Evolutionary conservation across 306 rosid genomes (phyloP), one percentile per base, ranked within the genome.

Genomic region (Prunus salicina): DNA sequence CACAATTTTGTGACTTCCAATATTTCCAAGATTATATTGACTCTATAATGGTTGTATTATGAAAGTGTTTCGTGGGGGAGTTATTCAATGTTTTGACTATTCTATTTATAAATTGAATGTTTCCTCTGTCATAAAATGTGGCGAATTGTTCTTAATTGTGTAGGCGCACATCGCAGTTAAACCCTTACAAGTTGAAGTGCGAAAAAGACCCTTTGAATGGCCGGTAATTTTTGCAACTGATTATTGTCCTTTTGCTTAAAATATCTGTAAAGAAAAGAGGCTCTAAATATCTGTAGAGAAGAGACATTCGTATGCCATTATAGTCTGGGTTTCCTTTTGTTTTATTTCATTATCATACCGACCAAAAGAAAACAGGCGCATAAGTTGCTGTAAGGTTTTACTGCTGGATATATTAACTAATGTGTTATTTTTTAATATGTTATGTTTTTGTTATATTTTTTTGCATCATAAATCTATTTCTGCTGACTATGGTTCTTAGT

Each of bases 171-270:
- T 87, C 88, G 69, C 98, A 52, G 43, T 74, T 87, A 63, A 72
- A 80, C 64, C 84, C 98, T 8, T 93, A 88, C 91, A 91, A 91
- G 82, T 87, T 93, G 89, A 93, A 91, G 96, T 93, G 98, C 83
- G 93, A 91, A 66, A 93, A 88, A 83, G 98, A 93, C 78, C 83
- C 87, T 75, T 82, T 93, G 78, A 93, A 91, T 76, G 73, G 86
- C 20, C 88, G 98, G 98, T 93, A 87, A 56, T 53, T 72, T 61
- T 80, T 76, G 78, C 74, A 73, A 43, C 78, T 45, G 53, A 82
- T 65, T 75, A 41, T 43, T 68, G 25, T 25, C 51, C 60, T 24
- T 49, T 19, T 74, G 43, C 14, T 61, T 47, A 11, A 56, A 38
- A 27, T 12, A 55, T 71, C 27, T 63, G 14, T 24, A 3, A 18